Percentiles rank a stretch among this genome's conserved stretches.
Conservation (phyloP, 2,329 filamentous ascomycete species). For the Alternaria triticina region DNA sequence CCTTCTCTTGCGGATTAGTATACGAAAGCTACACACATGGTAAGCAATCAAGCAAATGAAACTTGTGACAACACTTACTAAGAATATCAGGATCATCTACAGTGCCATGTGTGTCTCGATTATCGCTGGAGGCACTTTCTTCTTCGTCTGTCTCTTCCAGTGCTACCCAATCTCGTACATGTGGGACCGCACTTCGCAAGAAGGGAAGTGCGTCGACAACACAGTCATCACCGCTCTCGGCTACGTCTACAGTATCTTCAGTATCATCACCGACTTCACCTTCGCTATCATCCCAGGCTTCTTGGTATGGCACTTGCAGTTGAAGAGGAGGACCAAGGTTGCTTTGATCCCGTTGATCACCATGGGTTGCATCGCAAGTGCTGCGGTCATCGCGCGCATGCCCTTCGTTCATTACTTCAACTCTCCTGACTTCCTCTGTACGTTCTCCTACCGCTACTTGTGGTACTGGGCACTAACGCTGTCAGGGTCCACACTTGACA, state of each 20-base stretch:
- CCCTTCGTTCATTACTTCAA: slow-evolving; percentile 39
- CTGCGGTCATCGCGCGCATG: slow-evolving; percentile 41
- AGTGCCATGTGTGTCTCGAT: slow-evolving; percentile 45
- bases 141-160: slow-evolving; percentile 59
- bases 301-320: slow-evolving; percentile 58
- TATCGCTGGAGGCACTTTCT: slow-evolving; percentile 48
- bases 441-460: not conserved
- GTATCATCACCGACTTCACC: slow-evolving; percentile 56
- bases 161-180: slow-evolving; percentile 59
- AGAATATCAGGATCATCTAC: slow-evolving; percentile 41
- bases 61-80: not conserved
- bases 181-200: slow-evolving; percentile 51
- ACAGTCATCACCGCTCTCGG: slow-evolving; percentile 51
- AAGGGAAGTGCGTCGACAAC: slow-evolving; percentile 52
- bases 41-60: not conserved
- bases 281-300: slow-evolving; percentile 59
- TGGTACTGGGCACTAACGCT: not conserved
- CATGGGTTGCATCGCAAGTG: slow-evolving; percentile 56
- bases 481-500: slow-evolving; percentile 40
- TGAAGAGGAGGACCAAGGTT: slow-evolving; percentile 58
- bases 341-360: slow-evolving; percentile 57
- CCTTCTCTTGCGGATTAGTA: slow-evolving; percentile 40
- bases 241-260: slow-evolving; percentile 56
- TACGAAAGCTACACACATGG: slow-evolving; percentile 37
- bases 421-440: slow-evolving; percentile 44